A percentile compares a stretch with the other conserved stretches of the same genome.
Conservation (phyloP, 1,284 basidiomycete genomes). For the Apiotrichum siamense region DNA sequence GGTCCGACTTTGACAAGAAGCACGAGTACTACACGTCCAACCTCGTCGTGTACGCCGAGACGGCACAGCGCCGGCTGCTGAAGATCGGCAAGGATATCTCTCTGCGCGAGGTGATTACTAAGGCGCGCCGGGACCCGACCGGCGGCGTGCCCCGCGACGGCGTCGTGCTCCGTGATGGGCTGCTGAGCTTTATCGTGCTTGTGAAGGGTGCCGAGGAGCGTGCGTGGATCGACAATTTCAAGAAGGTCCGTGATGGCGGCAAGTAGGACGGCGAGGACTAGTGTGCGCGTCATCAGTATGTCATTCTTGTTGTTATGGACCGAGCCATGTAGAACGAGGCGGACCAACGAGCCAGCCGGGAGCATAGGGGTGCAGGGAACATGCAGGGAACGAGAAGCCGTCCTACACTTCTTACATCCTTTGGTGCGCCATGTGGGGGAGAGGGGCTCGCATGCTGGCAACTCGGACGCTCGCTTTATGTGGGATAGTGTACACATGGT, state of each 20-base stretch:
- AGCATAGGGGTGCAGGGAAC: no score
- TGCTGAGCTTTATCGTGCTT: constrained; percentile 75
- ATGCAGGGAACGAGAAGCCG: no score
- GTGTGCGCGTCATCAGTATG: no score
- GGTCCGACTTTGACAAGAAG: constrained; percentile 69
- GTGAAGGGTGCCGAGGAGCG: constrained; percentile 75
- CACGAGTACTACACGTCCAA: constrained; percentile 65
- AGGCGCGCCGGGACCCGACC: constrained; percentile 53
- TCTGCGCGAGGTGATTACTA: constrained; percentile 63
- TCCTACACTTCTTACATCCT: no score
- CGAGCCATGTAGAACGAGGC: no score
- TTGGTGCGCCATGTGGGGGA: no score
- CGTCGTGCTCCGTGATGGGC: constrained; percentile 76
- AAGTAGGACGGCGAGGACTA: constrained; percentile 5
- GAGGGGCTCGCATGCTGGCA: no score
- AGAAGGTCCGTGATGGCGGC: constrained; percentile 45
- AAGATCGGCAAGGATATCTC: constrained; percentile 87
- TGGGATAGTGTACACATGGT: no score
- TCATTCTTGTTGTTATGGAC: no score
- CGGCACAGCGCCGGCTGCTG: constrained; percentile 65
- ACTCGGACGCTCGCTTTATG: no score
- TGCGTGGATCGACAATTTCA: constrained; percentile 86
- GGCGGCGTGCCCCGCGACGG: constrained; percentile 63
- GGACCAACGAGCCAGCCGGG: no score
- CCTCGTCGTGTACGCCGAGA: constrained; percentile 78